Base-by-base conservation (phyloP, 805 yeast genomes). In the Saccharomyces kudriavzevii region DNA sequence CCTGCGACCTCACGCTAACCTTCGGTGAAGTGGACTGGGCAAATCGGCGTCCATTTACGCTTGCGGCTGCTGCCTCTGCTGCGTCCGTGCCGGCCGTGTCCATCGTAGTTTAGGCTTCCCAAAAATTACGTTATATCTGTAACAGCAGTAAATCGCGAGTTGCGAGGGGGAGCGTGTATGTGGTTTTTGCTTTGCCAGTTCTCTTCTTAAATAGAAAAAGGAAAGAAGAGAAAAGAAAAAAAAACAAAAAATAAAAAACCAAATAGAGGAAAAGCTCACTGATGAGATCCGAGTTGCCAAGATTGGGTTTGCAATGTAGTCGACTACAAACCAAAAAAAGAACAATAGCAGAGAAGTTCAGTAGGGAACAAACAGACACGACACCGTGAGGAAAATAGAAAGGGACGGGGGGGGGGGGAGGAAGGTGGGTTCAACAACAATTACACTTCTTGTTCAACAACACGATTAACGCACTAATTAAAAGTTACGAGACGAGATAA, bases 1-100 rank as follows among this genome's bases (percentile, higher is more conserved):
- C 60, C n/a, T 62, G 60, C 9, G 66, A 52, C 46, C 58, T 61
- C 1, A 68, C 65, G 22, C 61, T 59, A 11, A 68, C 65, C 48
- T 66, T 68, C 5, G 67, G 68, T 29, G 43, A 17, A 14, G 35
- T 30, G 35, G 17, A 30, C 35, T 30, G 35, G 35, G 17, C 35
- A 30, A 30, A 30, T 3, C 35, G 35, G 14, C n/a, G 35, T 14
- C 14, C 17, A 30, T 30, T 30, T 1, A 30, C 17, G n/a, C 35
- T 30, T 47, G 48, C 43, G 24, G 43, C 43, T 35, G 43, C 40
- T n/a, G 40, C 11, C 24, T 35, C 43, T 35, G 43, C 40, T n/a
- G 40, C 11, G 43, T 35, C 43, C 9, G 43, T 35, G 9, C 24
- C 43, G 43, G 17, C 43, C 17, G 43, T 35, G 4, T 35, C 43